Conservation (phyloP, 495 filamentous ascomycete genomes). For the Neurospora sp. region DNA sequence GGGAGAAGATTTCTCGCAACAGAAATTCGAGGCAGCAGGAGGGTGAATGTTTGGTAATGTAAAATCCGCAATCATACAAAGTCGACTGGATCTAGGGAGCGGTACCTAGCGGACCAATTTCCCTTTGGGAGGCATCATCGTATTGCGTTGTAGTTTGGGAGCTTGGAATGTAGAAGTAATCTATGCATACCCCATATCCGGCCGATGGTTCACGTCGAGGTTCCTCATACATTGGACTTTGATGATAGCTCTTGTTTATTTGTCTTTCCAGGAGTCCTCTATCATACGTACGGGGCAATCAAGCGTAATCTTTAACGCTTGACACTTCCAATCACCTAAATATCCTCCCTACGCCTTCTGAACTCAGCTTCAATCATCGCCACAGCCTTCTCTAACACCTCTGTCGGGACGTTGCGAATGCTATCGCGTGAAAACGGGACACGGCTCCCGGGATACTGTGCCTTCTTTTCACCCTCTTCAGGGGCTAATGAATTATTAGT, state of each 20-base stretch:
- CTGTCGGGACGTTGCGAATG: neutral
- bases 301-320: neutral
- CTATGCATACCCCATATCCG: neutral
- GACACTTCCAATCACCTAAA: neutral
- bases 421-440: neutral
- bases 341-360: neutral
- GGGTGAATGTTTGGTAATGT: conserved; percentile 80
- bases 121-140: neutral
- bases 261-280: neutral
- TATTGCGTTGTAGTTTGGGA: neutral
- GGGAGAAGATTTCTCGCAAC: conserved; percentile 74
- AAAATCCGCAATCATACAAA: conserved; percentile 1
- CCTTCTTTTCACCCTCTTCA: neutral
- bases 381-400: neutral
- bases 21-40: conserved; percentile 78
- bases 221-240: neutral
- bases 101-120: neutral
- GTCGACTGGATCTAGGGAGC: neutral
- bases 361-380: neutral
- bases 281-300: neutral
- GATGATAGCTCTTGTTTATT: neutral
- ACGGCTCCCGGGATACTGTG: neutral
- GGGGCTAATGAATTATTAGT: neutral
- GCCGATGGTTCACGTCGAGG: neutral
- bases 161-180: neutral